Evolutionary conservation across 768 basidiomycete genomes (phyloP), one percentile per base, ranked within the genome.

Genomic region (Astraeus odoratus): DNA sequence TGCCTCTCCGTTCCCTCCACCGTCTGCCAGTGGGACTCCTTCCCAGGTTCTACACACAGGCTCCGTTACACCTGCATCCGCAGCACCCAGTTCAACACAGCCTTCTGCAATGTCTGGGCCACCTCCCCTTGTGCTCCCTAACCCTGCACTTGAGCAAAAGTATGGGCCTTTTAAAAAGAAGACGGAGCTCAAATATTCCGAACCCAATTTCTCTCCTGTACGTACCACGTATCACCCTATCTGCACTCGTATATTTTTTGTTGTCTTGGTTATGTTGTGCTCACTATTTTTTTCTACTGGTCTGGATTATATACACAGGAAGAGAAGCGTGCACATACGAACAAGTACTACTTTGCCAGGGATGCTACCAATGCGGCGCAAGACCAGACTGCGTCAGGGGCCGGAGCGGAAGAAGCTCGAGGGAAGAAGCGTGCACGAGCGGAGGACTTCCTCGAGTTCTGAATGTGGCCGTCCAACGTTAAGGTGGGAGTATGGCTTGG

Each of bases 371-470:
- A 66, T 35, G 51, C 60, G 30, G 7, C 41, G 31, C 22, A 47
- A 44, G 15, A 8, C 20, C 13, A 40, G 27, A 35, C 54, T 1
- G 48, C 53, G 40, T 57, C 54, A 18, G 61, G 61, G n/a, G n/a
- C n/a, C 45, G 59, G 61, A 26, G 56, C 53, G 25, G 82, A 84
- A 41, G 85, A 86, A 56, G 68, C 75, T 40, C 76, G 85, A 52
- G 87, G 88, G 39, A 87, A 81, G 71, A 92, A 92, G 65, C 71
- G 90, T 38, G 85, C 88, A 38, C 73, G 87, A 52, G 90, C 90
- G 25, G 88, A 91, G 64, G 90, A 92, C 63, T 88, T 87, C 64
- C 66, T 91, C 55, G 89, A 66, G 58, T 49, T 41, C 41, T 22
- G 16, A 10, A 20, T 13, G 25, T 26, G 26, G n/a, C n/a, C 22